Conservation (phyloP, 2,329 filamentous ascomycete genomes). For the Calonectria multiphialidica region DNA sequence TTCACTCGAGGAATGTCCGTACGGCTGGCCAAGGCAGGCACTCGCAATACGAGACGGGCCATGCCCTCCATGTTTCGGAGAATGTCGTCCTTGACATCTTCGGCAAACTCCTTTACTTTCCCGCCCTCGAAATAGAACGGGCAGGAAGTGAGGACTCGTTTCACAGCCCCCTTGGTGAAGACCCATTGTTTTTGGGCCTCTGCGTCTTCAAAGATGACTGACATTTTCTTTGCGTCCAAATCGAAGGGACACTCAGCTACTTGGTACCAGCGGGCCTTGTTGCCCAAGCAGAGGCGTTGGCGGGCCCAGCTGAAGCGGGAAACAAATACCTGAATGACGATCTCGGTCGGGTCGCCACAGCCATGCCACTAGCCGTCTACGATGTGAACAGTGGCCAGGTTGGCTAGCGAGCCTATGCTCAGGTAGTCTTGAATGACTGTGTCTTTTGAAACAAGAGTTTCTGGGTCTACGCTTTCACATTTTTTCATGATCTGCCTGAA, state of each 20-base stretch:
- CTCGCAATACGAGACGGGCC: conserved; percentile 75
- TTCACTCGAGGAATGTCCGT: conserved; percentile 52
- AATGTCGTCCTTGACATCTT: conserved; percentile 67
- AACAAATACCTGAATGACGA: conserved; percentile 81
- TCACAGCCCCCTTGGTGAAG: conserved; percentile 77
- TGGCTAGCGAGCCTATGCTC: conserved; percentile 73
- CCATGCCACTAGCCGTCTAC: conserved; percentile 69
- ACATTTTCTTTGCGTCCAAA: conserved; percentile 82
- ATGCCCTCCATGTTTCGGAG: conserved; percentile 77
- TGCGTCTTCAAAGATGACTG: conserved; percentile 70
- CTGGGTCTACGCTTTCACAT: conserved; percentile 41
- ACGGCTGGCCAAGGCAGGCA: conserved; percentile 73
- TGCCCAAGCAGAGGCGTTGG: conserved; percentile 61
- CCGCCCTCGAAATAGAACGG: conserved; percentile 60
- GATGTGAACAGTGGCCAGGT: conserved; percentile 72
- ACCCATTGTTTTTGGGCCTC: conserved; percentile 57
- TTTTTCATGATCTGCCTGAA: conserved; percentile 40
- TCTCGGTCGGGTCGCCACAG: conserved; percentile 74
- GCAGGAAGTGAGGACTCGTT: conserved; percentile 75
- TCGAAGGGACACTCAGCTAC: conserved; percentile 80
- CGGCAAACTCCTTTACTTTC: conserved; percentile 60
- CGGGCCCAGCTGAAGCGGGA: conserved; percentile 75
- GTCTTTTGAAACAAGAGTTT: conserved; percentile 58
- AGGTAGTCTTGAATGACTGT: conserved; percentile 66
- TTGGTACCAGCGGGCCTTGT: conserved; percentile 65